phyloP scores from a whole-genome alignment of 148 eudicot species.

The Vaccinium darrowii region DNA sequence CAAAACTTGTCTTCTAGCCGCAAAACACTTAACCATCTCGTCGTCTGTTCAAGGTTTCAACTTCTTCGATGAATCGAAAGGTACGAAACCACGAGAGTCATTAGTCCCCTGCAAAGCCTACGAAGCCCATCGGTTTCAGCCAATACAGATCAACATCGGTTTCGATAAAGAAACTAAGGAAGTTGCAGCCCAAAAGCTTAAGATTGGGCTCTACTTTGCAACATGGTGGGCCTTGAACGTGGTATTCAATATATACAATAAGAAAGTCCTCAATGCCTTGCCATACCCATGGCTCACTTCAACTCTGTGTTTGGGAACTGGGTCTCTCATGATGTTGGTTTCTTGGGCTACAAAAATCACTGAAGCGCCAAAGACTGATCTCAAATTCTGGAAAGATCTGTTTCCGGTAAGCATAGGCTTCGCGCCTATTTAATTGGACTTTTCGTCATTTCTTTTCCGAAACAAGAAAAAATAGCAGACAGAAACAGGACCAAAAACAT shows the following conservation, averaged over 20 bases:
- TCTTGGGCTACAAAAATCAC: slow-evolving; percentile 49
- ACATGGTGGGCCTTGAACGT: slow-evolving; percentile 54
- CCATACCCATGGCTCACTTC: slow-evolving; percentile 61
- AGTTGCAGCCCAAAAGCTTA: slow-evolving; percentile 34
- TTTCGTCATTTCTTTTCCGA: neutral
- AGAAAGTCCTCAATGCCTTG: slow-evolving; percentile 52
- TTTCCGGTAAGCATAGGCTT: slow-evolving; percentile 37
- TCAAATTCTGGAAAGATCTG: slow-evolving; percentile 47
- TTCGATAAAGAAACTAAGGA: slow-evolving; percentile 19
- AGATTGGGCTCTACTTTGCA: slow-evolving; percentile 46
- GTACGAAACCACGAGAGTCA: slow-evolving; percentile 7
- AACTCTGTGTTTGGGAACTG: slow-evolving; percentile 46
- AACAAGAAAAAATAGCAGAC: too few species aligned
- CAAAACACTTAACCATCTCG: slow-evolving; percentile 24
- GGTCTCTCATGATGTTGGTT: slow-evolving; percentile 47
- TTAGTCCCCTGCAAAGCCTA: slow-evolving; percentile 29
- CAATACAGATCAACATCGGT: slow-evolving; percentile 28
- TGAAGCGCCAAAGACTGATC: slow-evolving; percentile 44
- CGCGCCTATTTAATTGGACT: neutral
- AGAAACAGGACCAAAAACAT: too few species aligned
- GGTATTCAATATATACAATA: slow-evolving; percentile 47
- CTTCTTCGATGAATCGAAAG: slow-evolving; percentile 6
- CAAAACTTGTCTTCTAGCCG: neutral
- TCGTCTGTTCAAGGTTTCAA: slow-evolving; percentile 21
- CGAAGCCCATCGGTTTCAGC: slow-evolving; percentile 27